These are phyloP conservation scores for Ganoderma leucocontextum DNA, from an alignment of 1,284 basidiomycete genomes.

Conservation along the genomic window DNA sequence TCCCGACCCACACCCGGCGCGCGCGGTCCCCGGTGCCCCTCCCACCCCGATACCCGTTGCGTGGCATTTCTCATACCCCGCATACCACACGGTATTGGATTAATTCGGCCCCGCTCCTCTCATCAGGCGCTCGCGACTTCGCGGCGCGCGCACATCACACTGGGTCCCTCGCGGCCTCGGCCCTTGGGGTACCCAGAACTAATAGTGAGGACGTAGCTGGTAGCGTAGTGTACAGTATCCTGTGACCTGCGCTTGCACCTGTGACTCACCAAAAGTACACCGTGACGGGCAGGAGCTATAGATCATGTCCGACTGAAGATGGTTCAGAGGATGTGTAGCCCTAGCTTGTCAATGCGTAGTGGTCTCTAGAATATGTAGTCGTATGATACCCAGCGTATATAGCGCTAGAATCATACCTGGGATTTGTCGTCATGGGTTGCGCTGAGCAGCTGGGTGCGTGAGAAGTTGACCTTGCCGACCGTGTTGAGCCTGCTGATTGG, in stretches of 20 bases:
- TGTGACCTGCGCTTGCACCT: background rate
- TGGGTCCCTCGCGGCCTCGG: too few relatives aligned
- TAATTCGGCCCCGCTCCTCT: background rate
- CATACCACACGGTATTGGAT: background rate
- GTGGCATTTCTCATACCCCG: background rate
- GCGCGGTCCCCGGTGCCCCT: background rate
- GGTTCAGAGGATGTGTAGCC: background rate
- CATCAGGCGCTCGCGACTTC: background rate
- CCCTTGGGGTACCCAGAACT: background rate
- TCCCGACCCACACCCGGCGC: background rate
- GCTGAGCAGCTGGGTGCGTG: too few relatives aligned
- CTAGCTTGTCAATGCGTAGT: background rate
- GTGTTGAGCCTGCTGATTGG: too few relatives aligned
- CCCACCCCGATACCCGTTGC: background rate
- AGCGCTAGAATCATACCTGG: background rate
- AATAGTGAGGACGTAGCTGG: background rate
- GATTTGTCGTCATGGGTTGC: background rate
- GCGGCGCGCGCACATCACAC: background rate
- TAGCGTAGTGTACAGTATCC: background rate
- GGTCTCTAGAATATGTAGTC: background rate
- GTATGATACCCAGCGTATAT: background rate
- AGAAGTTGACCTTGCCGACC: too few relatives aligned
- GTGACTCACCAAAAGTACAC: background rate
- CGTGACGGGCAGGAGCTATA: background rate
- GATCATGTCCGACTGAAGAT: background rate